Base-by-base conservation (phyloP, 139 green algal species). In the Pleodorina starrii region DNA sequence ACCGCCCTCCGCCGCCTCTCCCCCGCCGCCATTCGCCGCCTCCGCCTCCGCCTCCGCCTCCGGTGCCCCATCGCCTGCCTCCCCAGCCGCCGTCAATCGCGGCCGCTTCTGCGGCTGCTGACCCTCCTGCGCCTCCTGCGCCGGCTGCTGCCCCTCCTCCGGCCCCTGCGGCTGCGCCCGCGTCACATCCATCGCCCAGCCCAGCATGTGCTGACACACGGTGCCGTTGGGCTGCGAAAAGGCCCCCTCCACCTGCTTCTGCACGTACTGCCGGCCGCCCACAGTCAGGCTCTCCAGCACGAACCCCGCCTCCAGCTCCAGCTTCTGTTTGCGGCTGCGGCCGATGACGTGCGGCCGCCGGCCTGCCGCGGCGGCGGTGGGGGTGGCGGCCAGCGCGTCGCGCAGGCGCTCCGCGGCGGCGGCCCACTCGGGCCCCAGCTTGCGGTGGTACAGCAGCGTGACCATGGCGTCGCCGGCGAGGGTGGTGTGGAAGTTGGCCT, bases 161-260 rank as follows among this genome's bases (percentile, higher is more conserved):
- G 12, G 80, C 80, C 38, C 42, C 73, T 74, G 44, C 80, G 27
- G n/a, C 40, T 43, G 66, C 42, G 90, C 71, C 46, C 72, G n/a
- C 4, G 94, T 96, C 16, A 93, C 92, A 21, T 92, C 86, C 32
- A 92, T 80, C 14, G 97, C 97, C 97, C 97, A 99, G 12, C 77
- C 80, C 29, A 99, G 92, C 97, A 99, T 99, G 44, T 96, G 79
- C 40, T 94, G 78, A 82, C 95, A 98, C 83, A 98, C 94, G 16
- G 88, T 90, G 21, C 71, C 96, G 87, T 99, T 99, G 75, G 97
- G 97, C 93, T 99, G 97, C 32, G 93, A 96, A 93, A 99, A 99
- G 0, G 89, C 87, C 5, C 95, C 96, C 87, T 98, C 97, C 38
- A 98, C 90, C 92, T 99, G 95, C 63, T 82, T 75, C 71, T 91